Conservation (phyloP, 2,329 filamentous ascomycete species). For the Didymella pomorum region DNA sequence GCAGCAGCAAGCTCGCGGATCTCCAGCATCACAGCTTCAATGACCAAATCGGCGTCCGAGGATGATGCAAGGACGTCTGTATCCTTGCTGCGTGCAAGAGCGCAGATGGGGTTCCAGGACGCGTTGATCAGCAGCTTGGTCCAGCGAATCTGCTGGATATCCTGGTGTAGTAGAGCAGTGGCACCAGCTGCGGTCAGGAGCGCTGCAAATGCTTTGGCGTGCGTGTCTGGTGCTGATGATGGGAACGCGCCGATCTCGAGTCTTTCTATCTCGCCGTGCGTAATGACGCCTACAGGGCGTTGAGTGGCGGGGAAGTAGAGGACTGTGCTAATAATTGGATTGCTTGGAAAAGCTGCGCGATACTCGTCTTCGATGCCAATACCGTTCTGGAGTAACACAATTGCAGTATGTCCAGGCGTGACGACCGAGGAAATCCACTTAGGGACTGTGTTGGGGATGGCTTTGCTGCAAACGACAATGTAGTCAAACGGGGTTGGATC, state of each 20-base stretch:
- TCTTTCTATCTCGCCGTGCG: conserved; percentile 57
- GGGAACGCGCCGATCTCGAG: conserved; percentile 63
- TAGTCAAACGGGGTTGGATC: conserved; percentile 53
- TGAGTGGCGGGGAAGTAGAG: conserved; percentile 64
- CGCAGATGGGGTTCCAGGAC: conserved; percentile 68
- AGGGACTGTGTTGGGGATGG: conserved; percentile 51
- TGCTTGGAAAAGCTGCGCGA: conserved; percentile 56
- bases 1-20: conserved; percentile 53
- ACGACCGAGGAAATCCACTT: conserved; percentile 53
- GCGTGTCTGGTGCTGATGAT: conserved; percentile 24
- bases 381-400: conserved; percentile 69
- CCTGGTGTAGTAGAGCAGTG: conserved; percentile 58
- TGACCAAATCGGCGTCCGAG: conserved; percentile 46
- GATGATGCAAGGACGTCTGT: conserved; percentile 59
- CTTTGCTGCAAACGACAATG: conserved; percentile 59
- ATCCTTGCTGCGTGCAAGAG: conserved; percentile 63
- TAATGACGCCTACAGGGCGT: conserved; percentile 57
- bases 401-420: conserved; percentile 54
- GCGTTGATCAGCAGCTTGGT: conserved; percentile 68
- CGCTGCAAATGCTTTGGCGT: conserved; percentile 48
- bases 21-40: conserved; percentile 57
- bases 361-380: conserved; percentile 68
- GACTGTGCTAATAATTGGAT: conserved; percentile 64
- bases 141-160: conserved; percentile 67
- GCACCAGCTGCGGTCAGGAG: conserved; percentile 56